Percentiles rank a stretch among this genome's conserved stretches.
Evolutionary conservation across 805 yeast genomes (phyloP).

Genomic region (Saccharomyces mikatae): DNA sequence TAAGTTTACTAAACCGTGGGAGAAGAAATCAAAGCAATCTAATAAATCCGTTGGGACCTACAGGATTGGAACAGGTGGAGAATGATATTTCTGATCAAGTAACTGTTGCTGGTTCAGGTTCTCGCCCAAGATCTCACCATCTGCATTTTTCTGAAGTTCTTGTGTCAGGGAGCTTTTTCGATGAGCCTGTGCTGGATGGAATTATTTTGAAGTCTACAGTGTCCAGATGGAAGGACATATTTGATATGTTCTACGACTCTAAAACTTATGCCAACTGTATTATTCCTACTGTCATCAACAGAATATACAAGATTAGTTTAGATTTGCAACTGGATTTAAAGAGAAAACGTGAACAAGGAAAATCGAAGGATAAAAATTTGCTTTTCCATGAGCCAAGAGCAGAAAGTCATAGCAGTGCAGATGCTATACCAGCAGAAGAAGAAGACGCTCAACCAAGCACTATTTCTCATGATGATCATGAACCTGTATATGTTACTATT

Average conservation of each 20-base stretch:
- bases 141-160: conserved; percentile 25
- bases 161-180: conserved; percentile 27
- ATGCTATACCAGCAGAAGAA: conserved; percentile 2
- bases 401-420: not conserved
- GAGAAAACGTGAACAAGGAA: conserved; percentile 28
- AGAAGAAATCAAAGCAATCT: conserved; percentile 26
- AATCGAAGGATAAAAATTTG: conserved; percentile 26
- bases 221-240: conserved; percentile 62
- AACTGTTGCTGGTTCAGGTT: conserved; percentile 18
- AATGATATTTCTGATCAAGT: conserved; percentile 24
- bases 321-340: conserved; percentile 25
- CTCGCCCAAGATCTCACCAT: conserved; percentile 21
- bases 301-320: conserved; percentile 43
- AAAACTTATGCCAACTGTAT: conserved; percentile 31
- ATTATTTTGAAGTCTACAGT: conserved; percentile 39
- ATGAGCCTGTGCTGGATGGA: conserved; percentile 27
- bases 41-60: conserved; percentile 28
- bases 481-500: conserved; percentile 62
- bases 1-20: conserved; percentile 22
- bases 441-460: conserved; percentile 8
- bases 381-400: conserved; percentile 3
- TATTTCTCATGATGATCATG: conserved; percentile 15
- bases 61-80: conserved; percentile 29
- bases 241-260: conserved; percentile 43
- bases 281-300: conserved; percentile 38